A percentile compares a stretch with the other conserved stretches of the same genome.
Conservation (phyloP, 2,329 filamentous ascomycete genomes). For the Coniella vitis region DNA sequence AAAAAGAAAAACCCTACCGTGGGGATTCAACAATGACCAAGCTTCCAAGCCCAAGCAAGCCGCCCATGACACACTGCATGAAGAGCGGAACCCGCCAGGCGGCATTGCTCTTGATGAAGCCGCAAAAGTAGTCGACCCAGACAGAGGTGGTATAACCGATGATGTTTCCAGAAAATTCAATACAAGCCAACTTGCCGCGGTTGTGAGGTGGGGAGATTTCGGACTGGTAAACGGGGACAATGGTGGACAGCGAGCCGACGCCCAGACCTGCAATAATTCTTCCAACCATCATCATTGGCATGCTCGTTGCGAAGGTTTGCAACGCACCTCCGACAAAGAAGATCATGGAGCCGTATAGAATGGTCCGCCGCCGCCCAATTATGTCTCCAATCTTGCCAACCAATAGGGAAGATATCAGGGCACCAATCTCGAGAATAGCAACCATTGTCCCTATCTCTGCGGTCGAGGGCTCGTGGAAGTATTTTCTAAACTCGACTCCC, state of each 20-base stretch:
- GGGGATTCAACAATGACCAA: conserved; percentile 94
- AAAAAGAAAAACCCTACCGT: conserved; percentile 47
- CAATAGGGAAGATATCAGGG: conserved; percentile 78
- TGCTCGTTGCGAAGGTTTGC: conserved; percentile 73
- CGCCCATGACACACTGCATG: conserved; percentile 94
- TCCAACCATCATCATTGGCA: conserved; percentile 83
- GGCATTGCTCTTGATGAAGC: conserved; percentile 74
- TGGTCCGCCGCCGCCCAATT: conserved; percentile 81
- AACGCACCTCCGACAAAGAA: conserved; percentile 80
- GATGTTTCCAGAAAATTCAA: conserved; percentile 97
- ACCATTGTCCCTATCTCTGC: conserved; percentile 96
- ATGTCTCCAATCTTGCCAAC: conserved; percentile 88
- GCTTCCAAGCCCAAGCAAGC: conserved; percentile 75
- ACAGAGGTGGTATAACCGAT: conserved; percentile 92
- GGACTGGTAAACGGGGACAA: conserved; percentile 89
- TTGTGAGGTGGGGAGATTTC: conserved; percentile 97
- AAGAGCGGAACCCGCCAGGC: conserved; percentile 87
- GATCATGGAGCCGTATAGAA: conserved; percentile 86
- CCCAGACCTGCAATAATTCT: conserved; percentile 80
- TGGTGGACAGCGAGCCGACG: conserved; percentile 83
- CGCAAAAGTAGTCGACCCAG: conserved; percentile 98
- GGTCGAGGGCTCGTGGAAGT: conserved; percentile 81
- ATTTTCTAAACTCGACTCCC: conserved; percentile 80
- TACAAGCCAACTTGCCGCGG: conserved; percentile 89
- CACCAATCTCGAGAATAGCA: conserved; percentile 89